Conservation (phyloP, 129 eudicot species). For the Scalesia atractyloides region DNA sequence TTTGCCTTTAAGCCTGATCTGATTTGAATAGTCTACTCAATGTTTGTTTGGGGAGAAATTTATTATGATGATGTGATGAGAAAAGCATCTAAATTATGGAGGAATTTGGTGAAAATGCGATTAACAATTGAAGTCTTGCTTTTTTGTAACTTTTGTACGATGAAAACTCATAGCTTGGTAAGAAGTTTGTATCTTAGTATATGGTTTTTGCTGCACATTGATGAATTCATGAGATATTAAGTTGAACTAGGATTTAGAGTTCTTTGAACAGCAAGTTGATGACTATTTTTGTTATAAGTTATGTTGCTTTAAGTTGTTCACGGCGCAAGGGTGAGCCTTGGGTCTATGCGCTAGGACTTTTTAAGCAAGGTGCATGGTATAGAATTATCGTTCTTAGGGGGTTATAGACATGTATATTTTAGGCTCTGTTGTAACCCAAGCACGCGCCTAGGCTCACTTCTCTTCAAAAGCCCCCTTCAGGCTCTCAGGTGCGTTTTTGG, state of each 20-base stretch:
- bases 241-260: constrained; percentile 5
- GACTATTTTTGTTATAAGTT: neutral
- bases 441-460: too few relatives aligned
- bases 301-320: neutral
- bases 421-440: too few relatives aligned
- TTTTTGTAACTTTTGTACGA: neutral
- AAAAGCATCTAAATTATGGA: neutral
- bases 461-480: too few relatives aligned
- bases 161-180: constrained; percentile 8
- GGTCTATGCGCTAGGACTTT: neutral
- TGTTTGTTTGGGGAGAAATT: neutral
- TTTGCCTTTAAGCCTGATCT: constrained; percentile 5
- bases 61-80: neutral
- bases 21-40: neutral
- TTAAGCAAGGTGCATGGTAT: too few relatives aligned
- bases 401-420: too few relatives aligned
- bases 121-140: neutral
- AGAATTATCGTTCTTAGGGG: too few relatives aligned
- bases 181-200: neutral
- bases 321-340: neutral
- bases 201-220: constrained; percentile 8
- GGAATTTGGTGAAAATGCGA: constrained; percentile 5
- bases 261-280: neutral
- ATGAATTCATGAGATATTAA: constrained; percentile 4
- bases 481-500: too few relatives aligned